Evolutionary conservation across 306 rosid species (phyloP).

Genomic region (Cyamopsis tetragonoloba): DNA sequence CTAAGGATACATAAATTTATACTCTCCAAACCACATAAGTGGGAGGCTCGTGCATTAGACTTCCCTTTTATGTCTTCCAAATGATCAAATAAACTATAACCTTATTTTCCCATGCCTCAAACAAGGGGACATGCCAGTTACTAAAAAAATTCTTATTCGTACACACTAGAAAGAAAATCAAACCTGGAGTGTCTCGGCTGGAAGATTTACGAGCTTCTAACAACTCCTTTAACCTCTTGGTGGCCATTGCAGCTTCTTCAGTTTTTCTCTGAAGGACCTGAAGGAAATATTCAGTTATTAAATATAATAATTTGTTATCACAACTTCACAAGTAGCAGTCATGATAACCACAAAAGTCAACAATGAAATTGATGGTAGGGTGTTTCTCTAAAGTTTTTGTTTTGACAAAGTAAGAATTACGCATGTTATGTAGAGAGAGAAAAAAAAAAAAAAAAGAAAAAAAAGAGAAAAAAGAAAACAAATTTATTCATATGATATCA

Average conservation of each 20-base stretch:
- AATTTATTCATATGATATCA: not conserved
- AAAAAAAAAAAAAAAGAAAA: constrained; percentile 4
- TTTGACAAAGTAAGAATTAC: not conserved
- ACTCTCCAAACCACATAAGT: too few relatives aligned
- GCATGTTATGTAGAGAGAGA: not conserved
- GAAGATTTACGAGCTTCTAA: constrained; percentile 95
- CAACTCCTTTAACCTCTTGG: constrained; percentile 92
- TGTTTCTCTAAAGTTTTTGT: not conserved
- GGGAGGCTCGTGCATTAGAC: too few relatives aligned
- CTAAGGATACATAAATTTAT: too few relatives aligned
- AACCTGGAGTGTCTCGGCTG: constrained; percentile 78
- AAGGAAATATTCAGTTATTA: constrained; percentile 11
- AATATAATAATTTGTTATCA: not conserved
- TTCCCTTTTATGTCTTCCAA: not conserved
- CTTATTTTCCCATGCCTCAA: not conserved
- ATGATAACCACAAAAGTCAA: not conserved
- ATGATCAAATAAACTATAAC: not conserved
- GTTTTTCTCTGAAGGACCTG: constrained; percentile 98
- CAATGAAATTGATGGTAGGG: not conserved
- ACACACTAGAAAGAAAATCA: not conserved
- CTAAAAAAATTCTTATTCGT: constrained; percentile 1
- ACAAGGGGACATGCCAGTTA: not conserved
- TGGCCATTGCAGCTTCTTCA: constrained; percentile 98
- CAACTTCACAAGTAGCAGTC: not conserved
- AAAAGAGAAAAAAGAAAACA: constrained; percentile 6